Evolutionary conservation across 1,284 basidiomycete genomes (phyloP), one percentile per base, ranked within the genome.

Genomic region (Cutaneotrichosporon daszewskae): DNA sequence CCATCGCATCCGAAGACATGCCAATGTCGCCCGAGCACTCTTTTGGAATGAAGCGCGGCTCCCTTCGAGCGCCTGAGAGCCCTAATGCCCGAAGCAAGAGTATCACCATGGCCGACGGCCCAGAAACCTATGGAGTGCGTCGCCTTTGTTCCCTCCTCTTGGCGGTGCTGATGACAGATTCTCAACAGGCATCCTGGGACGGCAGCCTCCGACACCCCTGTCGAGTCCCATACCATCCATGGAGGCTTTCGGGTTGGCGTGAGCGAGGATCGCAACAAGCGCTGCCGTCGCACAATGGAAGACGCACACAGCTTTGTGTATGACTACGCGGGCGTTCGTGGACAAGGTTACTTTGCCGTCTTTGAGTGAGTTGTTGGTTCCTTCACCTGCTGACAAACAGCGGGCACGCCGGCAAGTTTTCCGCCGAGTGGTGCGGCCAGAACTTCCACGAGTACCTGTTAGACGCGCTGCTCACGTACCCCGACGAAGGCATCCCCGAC

Each of bases 321-420:
- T 54, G 90, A n/a, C 65, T 98, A 88, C 68, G 90, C 83, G 20
- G 81, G 83, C 26, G 77, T 98, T 12, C 80, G 83, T 34, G 94
- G 94, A 0, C 95, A 99, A 68, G 92, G 90, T 8, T 97, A 95
- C 75, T 97, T 95, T 66, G 91, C 91, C 11, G 83, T 99, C 33
- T 99, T 98, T 62, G 95, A 99, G 68, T 71, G 48, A 58, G 69
- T 60, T 2, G 26, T 14, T 27, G 26, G 8, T 9, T 14, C 26
- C 26, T 27, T 27, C 14, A 20, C 14, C 16, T 23, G 32, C 46
- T 53, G 24, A 49, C 36, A 12, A n/a, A 12, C 49, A 69, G 67
- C 60, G 95, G 95, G 3, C 95, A 99, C 65, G 95, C 95, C 0
- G 95, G 95, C 17, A 97, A 96, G 66, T 88, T 96, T 62, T 90